Evolutionary conservation across 805 yeast genomes (phyloP), one percentile per base, ranked within the genome.

Genomic region (Saturnispora zaruensis): DNA sequence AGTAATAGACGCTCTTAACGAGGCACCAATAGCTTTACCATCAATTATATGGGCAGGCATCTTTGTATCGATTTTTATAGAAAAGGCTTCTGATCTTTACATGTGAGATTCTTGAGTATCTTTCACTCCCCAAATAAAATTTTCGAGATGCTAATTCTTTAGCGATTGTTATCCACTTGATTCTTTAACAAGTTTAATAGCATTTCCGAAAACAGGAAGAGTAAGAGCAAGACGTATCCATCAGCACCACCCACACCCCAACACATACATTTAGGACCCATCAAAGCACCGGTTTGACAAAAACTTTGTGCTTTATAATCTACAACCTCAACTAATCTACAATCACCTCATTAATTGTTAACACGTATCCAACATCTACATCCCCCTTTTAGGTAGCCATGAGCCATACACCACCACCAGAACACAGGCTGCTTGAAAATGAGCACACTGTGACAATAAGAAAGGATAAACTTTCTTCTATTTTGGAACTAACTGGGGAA

Each of bases 11-110:
- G 67, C 66, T 53, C 87, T 78, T 53, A 83, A 70, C 43, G 60
- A 63, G 1, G 64, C 51, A 57, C 75, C 57, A 62, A 79, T 75
- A 13, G 73, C 67, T 56, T 79, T 81, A 44, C 89, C 89, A 61
- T 82, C 84, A 40, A 82, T 78, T 37, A 69, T 57, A 44, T 62
- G 53, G 21, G 67, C 70, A 20, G 61, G 44, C 67, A 64, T 66
- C 13, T n/a, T 46, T n/a, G 6, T 14, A 3, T 24, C 18, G 9
- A 18, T 8, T 38, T 38, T 13, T 11, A 28, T 11, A 11, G 28
- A 23, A 21, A 38, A 38, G 20, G 18, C 16, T 13, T 7, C 23
- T 7, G 21, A 8, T 8, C 2, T 7, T 7, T 18, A 36, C 40
- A 36, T 36, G 40, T 36, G 40, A 36, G 40, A 18, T 6, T 7